Base-by-base conservation (phyloP, 2,329 filamentous ascomycete genomes). In the Amauroascus niger region DNA sequence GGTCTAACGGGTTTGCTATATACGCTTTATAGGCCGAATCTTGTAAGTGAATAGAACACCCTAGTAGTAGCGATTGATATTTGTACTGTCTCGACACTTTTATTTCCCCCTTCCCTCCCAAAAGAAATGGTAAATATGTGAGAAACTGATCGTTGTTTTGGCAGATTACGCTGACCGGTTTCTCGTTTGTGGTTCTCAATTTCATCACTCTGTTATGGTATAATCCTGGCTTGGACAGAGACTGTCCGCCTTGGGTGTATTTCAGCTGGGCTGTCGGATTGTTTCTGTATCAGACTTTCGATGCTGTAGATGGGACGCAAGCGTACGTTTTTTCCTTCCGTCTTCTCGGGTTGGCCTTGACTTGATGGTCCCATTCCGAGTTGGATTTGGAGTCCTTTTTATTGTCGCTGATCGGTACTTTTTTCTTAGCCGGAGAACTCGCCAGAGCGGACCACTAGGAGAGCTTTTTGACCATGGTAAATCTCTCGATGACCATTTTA, bases 221-320 rank as follows among this genome's bases (percentile, higher is more conserved):
- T 73, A 93, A 88, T 63, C 93, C 93, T n/a, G 86, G 81, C 0
- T 79, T 98, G 46, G 90, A 97, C 71, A 84, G 88, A 70, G 88
- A 98, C 69, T 97, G 91, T 67, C 93, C 93, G 8, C 68, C 81
- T 1, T 98, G 93, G 93, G 91, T 98, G 14, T 98, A 98, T 75
- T 86, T 85, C 61, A 86, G 82, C 64, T 98, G 90, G 87, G 85
- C 90, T 3, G 70, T 87, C 30, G 93, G 93, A 1, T 73, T 98
- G 60, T 96, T 97, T 69, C 70, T 97, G 49, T 98, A 98, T 71
- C 93, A 98, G 79, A 97, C 91, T 1, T 96, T 98, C 72, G 93
- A 98, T 71, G 93, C 91, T 1, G 89, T 97, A 24, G 93, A 98
- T 71, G 93, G 93, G 50, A 80, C 86, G 28, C 93, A 98, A 69